Conservation (phyloP, 768 basidiomycete genomes). For the Termitomyces sp. region DNA sequence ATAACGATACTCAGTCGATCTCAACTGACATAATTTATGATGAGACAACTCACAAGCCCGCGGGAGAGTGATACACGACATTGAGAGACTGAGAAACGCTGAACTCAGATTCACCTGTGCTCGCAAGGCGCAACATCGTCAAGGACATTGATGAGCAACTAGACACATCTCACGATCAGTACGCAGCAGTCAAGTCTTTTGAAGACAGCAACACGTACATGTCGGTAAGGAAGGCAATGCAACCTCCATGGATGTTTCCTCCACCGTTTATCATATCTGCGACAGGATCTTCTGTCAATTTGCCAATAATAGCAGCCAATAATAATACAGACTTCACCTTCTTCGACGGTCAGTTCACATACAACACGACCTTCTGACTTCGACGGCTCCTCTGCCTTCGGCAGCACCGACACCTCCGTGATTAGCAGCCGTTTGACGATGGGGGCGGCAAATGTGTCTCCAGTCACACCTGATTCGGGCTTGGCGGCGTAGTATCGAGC, state of each 20-base stretch:
- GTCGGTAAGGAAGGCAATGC: slow-evolving; percentile 52
- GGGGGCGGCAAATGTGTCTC: slow-evolving; percentile 16
- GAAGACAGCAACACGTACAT: slow-evolving; percentile 29
- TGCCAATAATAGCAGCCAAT: neutral
- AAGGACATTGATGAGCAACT: slow-evolving; percentile 53
- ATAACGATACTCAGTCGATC: neutral
- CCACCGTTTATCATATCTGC: slow-evolving; percentile 57
- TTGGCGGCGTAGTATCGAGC: slow-evolving; percentile 12
- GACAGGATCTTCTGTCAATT: neutral
- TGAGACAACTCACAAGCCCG: neutral
- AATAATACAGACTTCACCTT: slow-evolving; percentile 27
- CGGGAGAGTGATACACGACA: slow-evolving; percentile 56
- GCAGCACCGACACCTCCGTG: slow-evolving; percentile 38
- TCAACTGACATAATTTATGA: neutral
- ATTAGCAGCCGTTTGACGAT: slow-evolving; percentile 22
- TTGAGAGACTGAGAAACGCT: slow-evolving; percentile 52
- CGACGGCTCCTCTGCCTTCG: slow-evolving; percentile 41
- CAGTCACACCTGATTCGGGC: slow-evolving; percentile 4
- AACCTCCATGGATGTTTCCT: slow-evolving; percentile 52
- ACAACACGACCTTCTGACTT: slow-evolving; percentile 45
- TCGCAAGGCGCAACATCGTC: slow-evolving; percentile 27
- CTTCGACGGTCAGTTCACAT: slow-evolving; percentile 36
- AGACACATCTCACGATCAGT: neutral
- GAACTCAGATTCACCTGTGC: slow-evolving; percentile 16
- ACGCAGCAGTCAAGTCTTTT: neutral